A percentile compares a stretch with the other conserved stretches of the same genome.
Conservation (phyloP, 257 asterid genomes). For the Echites panduratus region DNA sequence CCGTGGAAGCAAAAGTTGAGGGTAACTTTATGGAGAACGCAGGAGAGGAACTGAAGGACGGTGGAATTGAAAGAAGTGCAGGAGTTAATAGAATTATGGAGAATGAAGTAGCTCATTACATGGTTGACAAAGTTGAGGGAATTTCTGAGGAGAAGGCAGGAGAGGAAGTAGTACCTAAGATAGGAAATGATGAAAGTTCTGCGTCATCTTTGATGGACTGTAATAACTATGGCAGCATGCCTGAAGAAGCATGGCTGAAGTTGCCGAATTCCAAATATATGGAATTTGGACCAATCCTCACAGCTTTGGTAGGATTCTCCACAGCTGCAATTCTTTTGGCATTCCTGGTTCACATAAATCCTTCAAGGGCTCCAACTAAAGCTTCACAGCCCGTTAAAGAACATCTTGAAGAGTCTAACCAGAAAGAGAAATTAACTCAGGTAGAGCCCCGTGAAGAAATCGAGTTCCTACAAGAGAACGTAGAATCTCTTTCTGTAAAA, state of each 20-base stretch:
- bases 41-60: slow-evolving; percentile 2
- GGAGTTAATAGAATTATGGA: slow-evolving; percentile 1
- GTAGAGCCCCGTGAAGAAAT: too few species aligned
- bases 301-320: slow-evolving; percentile 23
- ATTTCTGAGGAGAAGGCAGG: slow-evolving; percentile 2
- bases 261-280: slow-evolving; percentile 12
- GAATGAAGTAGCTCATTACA: slow-evolving; percentile 5
- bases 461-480: slow-evolving; percentile 13
- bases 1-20: background rate
- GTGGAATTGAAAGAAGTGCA: background rate
- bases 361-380: slow-evolving; percentile 14
- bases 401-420: slow-evolving; percentile 12
- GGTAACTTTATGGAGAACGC: background rate
- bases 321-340: slow-evolving; percentile 18
- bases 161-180: background rate
- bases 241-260: slow-evolving; percentile 4
- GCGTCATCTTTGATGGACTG: background rate
- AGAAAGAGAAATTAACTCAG: slow-evolving; percentile 7
- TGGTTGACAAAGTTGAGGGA: slow-evolving; percentile 5
- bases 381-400: slow-evolving; percentile 17
- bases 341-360: slow-evolving; percentile 29
- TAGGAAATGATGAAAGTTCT: background rate
- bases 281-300: slow-evolving; percentile 16
- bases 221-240: background rate
- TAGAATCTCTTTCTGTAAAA: slow-evolving; percentile 14